These are phyloP conservation scores for Neospora caninum DNA, from an alignment of 169 alveolate genomes.

Conservation along the genomic window DNA sequence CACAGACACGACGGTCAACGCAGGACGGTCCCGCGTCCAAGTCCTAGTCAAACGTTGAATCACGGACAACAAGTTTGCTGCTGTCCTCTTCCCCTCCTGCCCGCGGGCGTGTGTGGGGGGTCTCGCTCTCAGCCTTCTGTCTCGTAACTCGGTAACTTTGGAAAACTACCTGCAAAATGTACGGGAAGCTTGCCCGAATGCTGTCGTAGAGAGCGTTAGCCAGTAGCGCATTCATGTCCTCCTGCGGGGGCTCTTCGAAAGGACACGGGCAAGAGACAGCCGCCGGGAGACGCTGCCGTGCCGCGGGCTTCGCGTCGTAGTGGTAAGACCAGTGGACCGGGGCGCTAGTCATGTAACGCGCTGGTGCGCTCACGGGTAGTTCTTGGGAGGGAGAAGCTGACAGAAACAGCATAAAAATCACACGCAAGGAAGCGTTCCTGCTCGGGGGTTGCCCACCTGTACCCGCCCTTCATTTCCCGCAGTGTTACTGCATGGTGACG, in stretches of 20 bases:
- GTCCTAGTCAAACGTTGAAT: no score
- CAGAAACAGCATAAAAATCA: not conserved
- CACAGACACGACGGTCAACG: no score
- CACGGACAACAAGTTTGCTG: no score
- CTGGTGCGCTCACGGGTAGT: not conserved
- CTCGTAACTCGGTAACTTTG: not conserved
- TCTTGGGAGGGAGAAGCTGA: not conserved
- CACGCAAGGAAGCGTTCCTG: not conserved
- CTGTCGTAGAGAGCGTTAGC: constrained; percentile 25
- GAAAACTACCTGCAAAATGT: not conserved
- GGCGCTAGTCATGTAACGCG: not conserved
- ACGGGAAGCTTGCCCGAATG: constrained; percentile 4
- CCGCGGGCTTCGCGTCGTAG: constrained; percentile 33
- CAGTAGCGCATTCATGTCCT: constrained; percentile 2
- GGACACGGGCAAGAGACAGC: not conserved
- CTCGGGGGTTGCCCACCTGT: no score
- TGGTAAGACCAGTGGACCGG: constrained; percentile 35
- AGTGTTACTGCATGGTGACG: no score
- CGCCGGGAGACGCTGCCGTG: not conserved
- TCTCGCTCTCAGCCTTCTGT: no score
- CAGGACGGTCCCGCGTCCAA: no score
- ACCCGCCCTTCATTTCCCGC: no score
- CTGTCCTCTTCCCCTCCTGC: no score
- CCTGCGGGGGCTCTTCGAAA: not conserved
- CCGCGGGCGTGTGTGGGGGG: no score